These are phyloP conservation scores for Microsporum ferrugineum DNA, from an alignment of 2,329 filamentous ascomycete species.

Conservation along the genomic window DNA sequence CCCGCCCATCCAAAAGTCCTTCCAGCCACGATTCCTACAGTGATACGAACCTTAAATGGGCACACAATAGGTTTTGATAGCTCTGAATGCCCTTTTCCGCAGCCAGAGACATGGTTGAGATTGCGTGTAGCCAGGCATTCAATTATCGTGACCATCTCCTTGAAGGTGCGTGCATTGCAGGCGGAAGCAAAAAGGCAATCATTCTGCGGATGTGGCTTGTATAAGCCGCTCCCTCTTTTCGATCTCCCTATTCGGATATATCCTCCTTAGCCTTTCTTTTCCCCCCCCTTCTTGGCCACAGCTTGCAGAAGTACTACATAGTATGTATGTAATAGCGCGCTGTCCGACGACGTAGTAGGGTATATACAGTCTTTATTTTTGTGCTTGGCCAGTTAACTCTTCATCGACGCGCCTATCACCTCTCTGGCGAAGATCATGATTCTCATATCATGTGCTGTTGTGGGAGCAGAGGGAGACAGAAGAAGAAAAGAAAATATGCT, in stretches of 20 bases:
- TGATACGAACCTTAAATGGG: not conserved
- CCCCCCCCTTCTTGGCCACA: not conserved
- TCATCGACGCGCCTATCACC: not conserved
- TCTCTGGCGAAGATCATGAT: not conserved
- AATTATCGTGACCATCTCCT: not conserved
- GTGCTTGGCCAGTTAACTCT: not conserved
- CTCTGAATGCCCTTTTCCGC: not conserved
- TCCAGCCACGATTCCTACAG: conserved; percentile 3
- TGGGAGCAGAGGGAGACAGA: not conserved
- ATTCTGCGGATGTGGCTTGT: not conserved
- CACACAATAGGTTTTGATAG: not conserved
- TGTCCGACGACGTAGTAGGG: not conserved
- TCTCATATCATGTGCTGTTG: not conserved
- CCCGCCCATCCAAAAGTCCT: not conserved
- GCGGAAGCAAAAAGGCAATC: not conserved
- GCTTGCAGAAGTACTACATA: not conserved
- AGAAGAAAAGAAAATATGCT: not conserved
- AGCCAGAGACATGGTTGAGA: not conserved
- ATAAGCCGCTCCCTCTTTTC: not conserved
- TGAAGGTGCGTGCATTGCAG: not conserved
- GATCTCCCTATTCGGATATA: not conserved
- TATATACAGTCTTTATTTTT: not conserved
- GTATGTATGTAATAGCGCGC: not conserved
- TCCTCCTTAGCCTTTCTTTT: not conserved
- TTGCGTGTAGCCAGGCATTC: not conserved